Evolutionary conservation across 2,329 filamentous ascomycete species (phyloP).

Genomic region (Sarocladiaceae sp.): DNA sequence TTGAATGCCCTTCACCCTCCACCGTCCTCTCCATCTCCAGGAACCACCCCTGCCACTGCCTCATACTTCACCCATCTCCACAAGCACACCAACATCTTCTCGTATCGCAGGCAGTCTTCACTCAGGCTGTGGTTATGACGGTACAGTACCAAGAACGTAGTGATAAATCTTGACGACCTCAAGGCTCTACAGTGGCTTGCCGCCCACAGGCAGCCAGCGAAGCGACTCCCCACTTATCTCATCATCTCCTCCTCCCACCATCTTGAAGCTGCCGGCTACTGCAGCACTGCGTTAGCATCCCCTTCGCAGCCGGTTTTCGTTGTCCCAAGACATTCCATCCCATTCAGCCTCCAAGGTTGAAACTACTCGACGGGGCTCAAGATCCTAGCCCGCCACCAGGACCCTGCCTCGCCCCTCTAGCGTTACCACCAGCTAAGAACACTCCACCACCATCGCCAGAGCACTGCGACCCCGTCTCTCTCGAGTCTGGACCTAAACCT

Average conservation of each 20-base stretch:
- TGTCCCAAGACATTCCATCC: neutral
- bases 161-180: no score
- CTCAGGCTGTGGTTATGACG: no score
- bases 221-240: neutral
- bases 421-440: neutral
- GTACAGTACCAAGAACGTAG: no score
- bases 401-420: slow-evolving; percentile 6
- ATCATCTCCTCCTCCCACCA: neutral
- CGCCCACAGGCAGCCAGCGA: no score
- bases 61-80: neutral
- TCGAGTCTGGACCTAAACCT: neutral
- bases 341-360: slow-evolving; percentile 3
- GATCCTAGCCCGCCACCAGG: slow-evolving; percentile 5
- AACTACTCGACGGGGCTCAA: slow-evolving; percentile 7
- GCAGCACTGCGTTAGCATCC: slow-evolving; percentile 6
- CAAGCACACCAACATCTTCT: neutral
- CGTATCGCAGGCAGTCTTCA: neutral
- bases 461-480: neutral
- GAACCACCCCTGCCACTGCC: neutral
- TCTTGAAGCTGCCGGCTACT: neutral
- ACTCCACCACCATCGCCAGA: neutral
- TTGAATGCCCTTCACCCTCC: neutral
- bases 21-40: slow-evolving; percentile 5
- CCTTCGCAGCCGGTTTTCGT: neutral
- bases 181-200: no score